These are phyloP conservation scores for Rhododendron williamsianum DNA, from an alignment of 148 eudicot genomes.

Conservation along the genomic window DNA sequence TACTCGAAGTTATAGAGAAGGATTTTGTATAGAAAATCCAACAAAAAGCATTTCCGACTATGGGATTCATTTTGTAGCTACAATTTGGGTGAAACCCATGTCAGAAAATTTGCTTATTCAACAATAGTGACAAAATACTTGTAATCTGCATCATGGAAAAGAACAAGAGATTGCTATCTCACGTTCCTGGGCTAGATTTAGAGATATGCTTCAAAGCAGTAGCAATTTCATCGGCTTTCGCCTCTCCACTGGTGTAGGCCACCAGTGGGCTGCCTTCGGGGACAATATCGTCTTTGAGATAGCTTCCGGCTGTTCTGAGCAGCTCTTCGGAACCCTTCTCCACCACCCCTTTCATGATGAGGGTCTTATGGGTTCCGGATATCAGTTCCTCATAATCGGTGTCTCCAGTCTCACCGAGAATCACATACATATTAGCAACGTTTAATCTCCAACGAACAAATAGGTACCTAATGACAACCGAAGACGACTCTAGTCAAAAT, in stretches of 20 bases:
- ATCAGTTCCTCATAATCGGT: conserved; percentile 70
- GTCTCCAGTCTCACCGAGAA: conserved; percentile 75
- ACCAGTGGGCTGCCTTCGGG: conserved; percentile 53
- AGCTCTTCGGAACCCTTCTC: conserved; percentile 55
- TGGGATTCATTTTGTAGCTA: conserved; percentile 12
- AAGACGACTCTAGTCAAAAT: neutral
- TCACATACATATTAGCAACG: conserved; percentile 65
- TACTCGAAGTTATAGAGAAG: neutral
- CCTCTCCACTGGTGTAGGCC: conserved; percentile 23
- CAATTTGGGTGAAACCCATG: conserved; percentile 1
- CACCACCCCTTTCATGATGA: conserved; percentile 55
- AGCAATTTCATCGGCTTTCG: conserved; percentile 44
- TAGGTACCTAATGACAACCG: conserved; percentile 36
- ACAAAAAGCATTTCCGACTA: conserved; percentile 7
- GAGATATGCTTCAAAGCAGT: conserved; percentile 46
- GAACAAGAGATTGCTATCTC: neutral
- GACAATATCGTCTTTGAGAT: conserved; percentile 50
- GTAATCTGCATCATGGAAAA: neutral
- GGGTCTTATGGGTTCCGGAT: conserved; percentile 62
- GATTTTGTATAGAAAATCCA: neutral
- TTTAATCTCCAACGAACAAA: conserved; percentile 74
- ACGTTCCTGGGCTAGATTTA: conserved; percentile 20
- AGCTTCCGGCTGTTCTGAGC: conserved; percentile 56
- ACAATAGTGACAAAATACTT: neutral
- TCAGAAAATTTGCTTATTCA: neutral